phyloP scores from a whole-genome alignment of 345 rosid species.

The Physaria fendleri region DNA sequence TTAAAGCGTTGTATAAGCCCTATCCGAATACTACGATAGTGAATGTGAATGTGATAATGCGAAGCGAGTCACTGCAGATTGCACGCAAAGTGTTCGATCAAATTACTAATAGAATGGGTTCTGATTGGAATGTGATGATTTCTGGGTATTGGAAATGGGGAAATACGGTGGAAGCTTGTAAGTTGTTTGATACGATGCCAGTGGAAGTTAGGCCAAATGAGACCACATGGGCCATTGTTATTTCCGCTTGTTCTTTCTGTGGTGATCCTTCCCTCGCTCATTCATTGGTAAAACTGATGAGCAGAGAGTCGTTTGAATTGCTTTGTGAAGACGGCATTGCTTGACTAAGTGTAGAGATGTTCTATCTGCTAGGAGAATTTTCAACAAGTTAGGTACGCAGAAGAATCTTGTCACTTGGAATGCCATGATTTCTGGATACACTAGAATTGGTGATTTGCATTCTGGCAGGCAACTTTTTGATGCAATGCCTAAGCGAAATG shows the following conservation, averaged over 20 bases:
- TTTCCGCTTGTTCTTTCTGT: conserved; percentile 37
- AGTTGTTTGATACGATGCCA: conserved; percentile 31
- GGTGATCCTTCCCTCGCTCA: conserved; percentile 40
- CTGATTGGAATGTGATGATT: conserved; percentile 50
- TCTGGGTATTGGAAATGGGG: conserved; percentile 44
- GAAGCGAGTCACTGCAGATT: conserved; percentile 24
- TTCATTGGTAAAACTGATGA: conserved; percentile 20
- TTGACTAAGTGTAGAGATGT: conserved; percentile 41
- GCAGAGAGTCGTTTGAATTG: conserved; percentile 24
- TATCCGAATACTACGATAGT: conserved; percentile 36
- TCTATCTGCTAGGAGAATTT: conserved; percentile 31
- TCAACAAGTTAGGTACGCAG: conserved; percentile 31
- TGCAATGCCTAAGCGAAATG: conserved; percentile 38
- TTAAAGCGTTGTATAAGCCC: too few relatives aligned
- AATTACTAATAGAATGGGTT: conserved; percentile 37
- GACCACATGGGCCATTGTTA: conserved; percentile 43
- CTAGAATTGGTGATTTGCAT: conserved; percentile 32
- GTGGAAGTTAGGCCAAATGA: conserved; percentile 39
- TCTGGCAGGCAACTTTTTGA: conserved; percentile 37
- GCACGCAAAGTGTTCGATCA: conserved; percentile 54
- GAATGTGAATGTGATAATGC: conserved; percentile 25
- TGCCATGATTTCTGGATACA: conserved; percentile 38
- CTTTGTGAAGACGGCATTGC: conserved; percentile 43
- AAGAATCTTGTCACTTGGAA: conserved; percentile 41
- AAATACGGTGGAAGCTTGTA: conserved; percentile 28